Percentiles rank a stretch among this genome's conserved stretches.
phyloP scores from a whole-genome alignment of 2,329 filamentous ascomycete species.

The Talaromyces sp. region DNA sequence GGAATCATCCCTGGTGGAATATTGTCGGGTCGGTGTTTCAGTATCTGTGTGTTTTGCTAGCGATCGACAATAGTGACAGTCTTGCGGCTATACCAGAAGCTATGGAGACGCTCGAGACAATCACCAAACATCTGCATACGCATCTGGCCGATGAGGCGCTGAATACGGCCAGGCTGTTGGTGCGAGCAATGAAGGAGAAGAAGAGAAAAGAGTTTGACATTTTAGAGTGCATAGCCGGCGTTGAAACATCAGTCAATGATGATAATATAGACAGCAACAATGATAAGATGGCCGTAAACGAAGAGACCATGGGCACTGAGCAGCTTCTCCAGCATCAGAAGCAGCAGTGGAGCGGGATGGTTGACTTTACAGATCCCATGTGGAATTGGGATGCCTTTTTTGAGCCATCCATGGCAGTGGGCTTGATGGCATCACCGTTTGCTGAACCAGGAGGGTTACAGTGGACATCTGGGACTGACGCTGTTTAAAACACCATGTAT shows the following conservation, averaged over 20 bases:
- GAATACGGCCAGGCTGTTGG: constrained; percentile 18
- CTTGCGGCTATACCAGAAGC: constrained; percentile 30
- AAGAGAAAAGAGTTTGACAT: constrained; percentile 20
- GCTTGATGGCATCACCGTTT: background rate
- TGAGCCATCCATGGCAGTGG: constrained; percentile 2
- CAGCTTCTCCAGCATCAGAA: background rate
- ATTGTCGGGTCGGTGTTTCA: constrained; percentile 39
- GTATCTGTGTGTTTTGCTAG: constrained; percentile 38
- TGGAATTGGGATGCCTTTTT: constrained; percentile 14
- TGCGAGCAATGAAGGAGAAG: constrained; percentile 22
- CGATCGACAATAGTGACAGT: constrained; percentile 35
- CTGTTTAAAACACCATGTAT: background rate
- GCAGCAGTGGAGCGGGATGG: background rate
- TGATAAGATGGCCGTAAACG: background rate
- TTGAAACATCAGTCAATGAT: background rate
- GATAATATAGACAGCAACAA: background rate
- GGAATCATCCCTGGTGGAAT: constrained; percentile 41
- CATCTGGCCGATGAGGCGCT: constrained; percentile 30
- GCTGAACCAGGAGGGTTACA: background rate
- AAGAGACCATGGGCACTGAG: background rate
- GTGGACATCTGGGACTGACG: background rate
- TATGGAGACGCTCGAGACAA: constrained; percentile 34
- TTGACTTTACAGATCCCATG: constrained; percentile 10
- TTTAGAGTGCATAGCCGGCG: constrained; percentile 14
- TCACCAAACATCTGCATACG: constrained; percentile 30